Base-by-base conservation (phyloP, 2,329 filamentous ascomycete species). In the Monilinia laxa region DNA sequence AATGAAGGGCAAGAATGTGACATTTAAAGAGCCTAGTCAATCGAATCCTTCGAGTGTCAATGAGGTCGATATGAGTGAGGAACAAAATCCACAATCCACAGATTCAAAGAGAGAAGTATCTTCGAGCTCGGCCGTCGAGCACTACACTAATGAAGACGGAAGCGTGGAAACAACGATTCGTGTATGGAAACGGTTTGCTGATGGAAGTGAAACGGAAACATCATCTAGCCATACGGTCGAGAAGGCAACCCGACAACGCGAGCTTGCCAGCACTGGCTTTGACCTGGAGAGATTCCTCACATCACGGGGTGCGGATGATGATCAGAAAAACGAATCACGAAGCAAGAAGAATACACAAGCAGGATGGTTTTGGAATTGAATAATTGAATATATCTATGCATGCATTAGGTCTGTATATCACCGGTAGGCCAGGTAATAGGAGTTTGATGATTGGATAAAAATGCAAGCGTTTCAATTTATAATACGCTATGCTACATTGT, bases 361-460 rank as follows among this genome's bases (percentile, higher is more conserved):
- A 9, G 65, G 67, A 10, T 70, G 68, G 68, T 70, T 70, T 52
- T 70, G 68, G 68, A 70, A 70, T 49, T 70, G 62, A 70, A 20
- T 52, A 23, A 45, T 58, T 62, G 16, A 7, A 59, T 16, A 7
- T 7, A 2, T 28, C 7, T 38, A 28, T 20, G 45, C 18, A 3
- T 23, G 20, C n/a, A 23, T 35, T 31, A 12, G 40, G 54, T 51
- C 7, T 58, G 28, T 58, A 58, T 31, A 38, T 65, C n/a, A 65
- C 31, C 40, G 42, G 62, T 59, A 65, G 42, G 53, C 18, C 18
- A 51, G 59, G 31, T 20, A 49, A 49, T 6, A 40, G 18, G 53
- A 40, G 28, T 53, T 40, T 20, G n/a, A 42, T 45, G 23, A 65
- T 65, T 65, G 62, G 62, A 59, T 65, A 51, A 60, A 28, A 51